Conservation (phyloP, 2,329 filamentous ascomycete genomes). For the Chrysoporthe deuterocubensis region DNA sequence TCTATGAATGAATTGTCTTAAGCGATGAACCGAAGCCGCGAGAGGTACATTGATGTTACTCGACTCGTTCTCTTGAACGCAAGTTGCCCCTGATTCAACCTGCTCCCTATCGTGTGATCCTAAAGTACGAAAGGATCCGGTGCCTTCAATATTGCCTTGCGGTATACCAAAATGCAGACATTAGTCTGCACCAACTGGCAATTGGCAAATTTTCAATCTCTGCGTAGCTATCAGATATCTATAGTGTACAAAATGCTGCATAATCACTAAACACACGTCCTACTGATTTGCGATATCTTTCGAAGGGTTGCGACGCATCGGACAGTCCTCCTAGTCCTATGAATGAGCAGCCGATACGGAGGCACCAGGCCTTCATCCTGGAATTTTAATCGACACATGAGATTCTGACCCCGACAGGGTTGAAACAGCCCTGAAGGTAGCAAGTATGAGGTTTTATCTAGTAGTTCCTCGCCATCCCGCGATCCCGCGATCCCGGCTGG, state of each 20-base stretch:
- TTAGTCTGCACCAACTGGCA: too few relatives aligned
- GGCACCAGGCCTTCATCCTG: constrained; percentile 1
- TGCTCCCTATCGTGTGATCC: too few relatives aligned
- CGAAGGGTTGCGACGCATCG: background rate
- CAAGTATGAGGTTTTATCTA: background rate
- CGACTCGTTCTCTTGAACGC: too few relatives aligned
- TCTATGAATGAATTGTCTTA: too few relatives aligned
- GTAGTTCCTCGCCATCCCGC: background rate
- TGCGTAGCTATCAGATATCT: background rate
- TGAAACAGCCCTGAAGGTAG: background rate
- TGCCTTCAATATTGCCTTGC: too few relatives aligned
- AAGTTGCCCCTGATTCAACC: too few relatives aligned
- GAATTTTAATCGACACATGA: background rate
- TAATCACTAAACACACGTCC: background rate
- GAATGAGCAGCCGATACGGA: background rate
- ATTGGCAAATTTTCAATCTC: background rate
- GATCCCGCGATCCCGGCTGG: constrained; percentile 14
- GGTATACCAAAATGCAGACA: too few relatives aligned
- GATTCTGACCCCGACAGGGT: background rate
- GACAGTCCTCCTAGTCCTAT: background rate
- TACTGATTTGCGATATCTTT: background rate
- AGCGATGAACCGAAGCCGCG: too few relatives aligned
- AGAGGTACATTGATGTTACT: too few relatives aligned
- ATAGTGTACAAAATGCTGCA: background rate
- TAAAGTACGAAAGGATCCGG: too few relatives aligned